Evolutionary conservation across 148 eudicot species (phyloP).

Genomic region (Rhododendron henanense): DNA sequence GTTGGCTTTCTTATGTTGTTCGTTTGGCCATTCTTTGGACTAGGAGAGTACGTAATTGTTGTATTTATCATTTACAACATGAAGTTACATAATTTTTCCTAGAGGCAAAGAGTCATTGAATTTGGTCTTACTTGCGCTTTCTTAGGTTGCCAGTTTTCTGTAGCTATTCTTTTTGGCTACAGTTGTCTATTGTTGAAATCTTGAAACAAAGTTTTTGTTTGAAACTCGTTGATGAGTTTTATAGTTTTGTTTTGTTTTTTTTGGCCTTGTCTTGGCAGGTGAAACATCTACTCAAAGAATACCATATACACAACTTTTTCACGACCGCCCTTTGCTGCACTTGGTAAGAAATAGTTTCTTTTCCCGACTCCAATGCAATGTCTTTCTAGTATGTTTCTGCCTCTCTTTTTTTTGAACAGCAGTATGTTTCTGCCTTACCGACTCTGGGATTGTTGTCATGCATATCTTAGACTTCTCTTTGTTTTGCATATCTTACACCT

Average conservation of each 20-base stretch:
- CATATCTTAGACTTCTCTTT: not conserved
- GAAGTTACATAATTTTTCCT: not conserved
- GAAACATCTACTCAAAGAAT: slow-evolving; percentile 13
- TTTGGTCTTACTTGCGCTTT: not conserved
- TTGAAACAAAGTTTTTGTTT: not conserved
- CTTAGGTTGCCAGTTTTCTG: not conserved
- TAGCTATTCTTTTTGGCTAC: not conserved
- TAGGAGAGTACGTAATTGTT: not conserved
- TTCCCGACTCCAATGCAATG: not conserved
- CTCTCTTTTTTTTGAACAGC: not conserved
- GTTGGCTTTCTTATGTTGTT: not conserved
- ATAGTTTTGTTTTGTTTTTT: not conserved
- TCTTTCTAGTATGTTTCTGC: slow-evolving; percentile 2
- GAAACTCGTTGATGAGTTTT: not conserved
- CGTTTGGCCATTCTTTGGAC: not conserved
- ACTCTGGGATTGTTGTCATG: not conserved
- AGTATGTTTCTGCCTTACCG: not conserved
- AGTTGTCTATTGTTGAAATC: not conserved
- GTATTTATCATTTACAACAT: not conserved
- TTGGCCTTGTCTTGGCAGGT: slow-evolving; percentile 8
- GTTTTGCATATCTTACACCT: not conserved
- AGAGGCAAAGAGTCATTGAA: not conserved
- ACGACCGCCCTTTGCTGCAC: slow-evolving; percentile 11
- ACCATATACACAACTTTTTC: not conserved
- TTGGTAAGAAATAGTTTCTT: slow-evolving; percentile 17